These are phyloP conservation scores for Gentiana straminea DNA, from an alignment of 257 asterid species.

Conservation along the genomic window DNA sequence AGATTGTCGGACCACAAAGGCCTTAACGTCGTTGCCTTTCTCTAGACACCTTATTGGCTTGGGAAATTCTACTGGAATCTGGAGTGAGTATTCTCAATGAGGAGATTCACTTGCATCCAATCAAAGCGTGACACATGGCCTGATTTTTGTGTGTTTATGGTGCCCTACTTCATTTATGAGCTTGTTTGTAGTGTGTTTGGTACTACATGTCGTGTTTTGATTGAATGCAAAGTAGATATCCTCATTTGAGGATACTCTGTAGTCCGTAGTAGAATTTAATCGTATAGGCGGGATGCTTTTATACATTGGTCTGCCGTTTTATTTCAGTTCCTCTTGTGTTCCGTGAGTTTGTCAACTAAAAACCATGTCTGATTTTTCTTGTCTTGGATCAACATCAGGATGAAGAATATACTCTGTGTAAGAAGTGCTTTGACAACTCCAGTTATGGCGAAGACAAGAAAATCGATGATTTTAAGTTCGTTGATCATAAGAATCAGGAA, in stretches of 20 bases:
- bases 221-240: neutral
- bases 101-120: too few relatives aligned
- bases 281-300: neutral
- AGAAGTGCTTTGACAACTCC: conserved; percentile 61
- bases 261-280: neutral
- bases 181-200: too few relatives aligned
- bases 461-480: conserved; percentile 56
- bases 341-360: conserved; percentile 5
- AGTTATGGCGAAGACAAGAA: conserved; percentile 42
- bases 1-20: too few relatives aligned
- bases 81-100: too few relatives aligned
- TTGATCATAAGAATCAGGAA: conserved; percentile 28
- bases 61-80: too few relatives aligned
- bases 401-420: conserved; percentile 42
- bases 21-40: too few relatives aligned
- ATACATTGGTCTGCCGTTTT: neutral
- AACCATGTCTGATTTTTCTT: conserved; percentile 4
- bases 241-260: neutral
- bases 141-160: too few relatives aligned
- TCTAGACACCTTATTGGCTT: too few relatives aligned
- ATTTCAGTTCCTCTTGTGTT: conserved; percentile 2
- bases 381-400: conserved; percentile 39
- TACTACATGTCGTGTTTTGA: too few relatives aligned
- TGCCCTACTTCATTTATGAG: too few relatives aligned
- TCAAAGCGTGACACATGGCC: too few relatives aligned